phyloP scores from a whole-genome alignment of 805 yeast species.

The Yamadazyma paraphyllophila region DNA sequence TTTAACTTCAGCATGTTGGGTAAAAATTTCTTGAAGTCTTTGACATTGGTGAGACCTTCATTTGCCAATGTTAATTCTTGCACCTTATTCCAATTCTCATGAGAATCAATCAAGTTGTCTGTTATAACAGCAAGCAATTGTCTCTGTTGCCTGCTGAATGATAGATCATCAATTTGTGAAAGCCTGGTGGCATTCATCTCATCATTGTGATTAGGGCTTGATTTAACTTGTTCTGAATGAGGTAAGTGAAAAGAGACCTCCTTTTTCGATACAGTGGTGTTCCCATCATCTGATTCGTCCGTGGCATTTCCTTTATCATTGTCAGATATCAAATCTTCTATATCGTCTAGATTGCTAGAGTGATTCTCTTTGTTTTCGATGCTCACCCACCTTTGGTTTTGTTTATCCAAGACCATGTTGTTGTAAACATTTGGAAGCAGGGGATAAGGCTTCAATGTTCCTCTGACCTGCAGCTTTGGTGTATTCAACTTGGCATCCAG shows the following conservation, averaged over 20 bases:
- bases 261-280: conserved; percentile 17
- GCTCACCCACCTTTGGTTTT: conserved; percentile 29
- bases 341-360: conserved; percentile 33
- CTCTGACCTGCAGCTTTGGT: conserved; percentile 21
- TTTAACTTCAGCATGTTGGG: conserved; percentile 43
- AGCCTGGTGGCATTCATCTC: conserved; percentile 37
- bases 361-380: conserved; percentile 17
- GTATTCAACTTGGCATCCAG: conserved; percentile 8
- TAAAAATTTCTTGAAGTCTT: conserved; percentile 42
- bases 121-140: conserved; percentile 46
- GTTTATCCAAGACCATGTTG: conserved; percentile 30
- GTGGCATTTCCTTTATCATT: background rate
- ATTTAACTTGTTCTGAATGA: conserved; percentile 15
- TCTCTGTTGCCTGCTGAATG: conserved; percentile 48
- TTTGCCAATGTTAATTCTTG: conserved; percentile 34
- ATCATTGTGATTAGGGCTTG: conserved; percentile 12
- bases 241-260: conserved; percentile 45
- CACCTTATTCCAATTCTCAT: conserved; percentile 43
- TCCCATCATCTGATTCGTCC: conserved; percentile 4
- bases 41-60: conserved; percentile 37
- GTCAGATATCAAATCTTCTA: conserved; percentile 30
- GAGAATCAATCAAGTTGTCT: conserved; percentile 36
- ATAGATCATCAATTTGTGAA: conserved; percentile 42
- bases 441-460: conserved; percentile 35
- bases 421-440: conserved; percentile 35